Evolutionary conservation across 1,284 basidiomycete species (phyloP).

Genomic region (Wallemia hederae): DNA sequence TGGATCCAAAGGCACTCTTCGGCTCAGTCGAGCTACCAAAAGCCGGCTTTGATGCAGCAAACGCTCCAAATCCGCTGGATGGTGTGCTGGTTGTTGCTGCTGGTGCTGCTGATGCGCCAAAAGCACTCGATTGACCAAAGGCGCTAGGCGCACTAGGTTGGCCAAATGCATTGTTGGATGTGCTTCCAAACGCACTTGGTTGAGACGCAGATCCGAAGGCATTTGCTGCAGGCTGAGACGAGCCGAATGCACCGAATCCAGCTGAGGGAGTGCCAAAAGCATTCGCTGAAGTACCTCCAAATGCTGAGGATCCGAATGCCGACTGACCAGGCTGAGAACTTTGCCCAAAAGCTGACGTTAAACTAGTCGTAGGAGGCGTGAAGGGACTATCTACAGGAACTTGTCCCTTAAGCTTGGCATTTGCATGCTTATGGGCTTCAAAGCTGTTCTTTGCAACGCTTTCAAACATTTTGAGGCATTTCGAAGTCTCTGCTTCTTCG

Average conservation of each 20-base stretch:
- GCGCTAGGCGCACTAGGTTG: neutral
- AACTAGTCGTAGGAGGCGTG: neutral
- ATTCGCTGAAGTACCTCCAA: slow-evolving; percentile 3
- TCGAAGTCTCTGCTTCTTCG: neutral
- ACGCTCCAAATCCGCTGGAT: slow-evolving; percentile 6
- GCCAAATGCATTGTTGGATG: no score
- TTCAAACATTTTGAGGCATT: neutral
- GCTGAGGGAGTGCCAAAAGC: neutral
- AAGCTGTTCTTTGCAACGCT: neutral
- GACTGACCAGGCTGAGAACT: slow-evolving; percentile 2
- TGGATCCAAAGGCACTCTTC: slow-evolving; percentile 5
- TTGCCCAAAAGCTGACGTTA: neutral
- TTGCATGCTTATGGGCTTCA: neutral
- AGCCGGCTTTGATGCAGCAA: slow-evolving; percentile 7
- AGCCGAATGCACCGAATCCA: slow-evolving; percentile 3
- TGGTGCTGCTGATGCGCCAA: slow-evolving; percentile 6
- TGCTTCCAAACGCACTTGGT: slow-evolving; percentile 10
- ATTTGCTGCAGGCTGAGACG: neutral
- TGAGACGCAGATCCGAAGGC: slow-evolving; percentile 3
- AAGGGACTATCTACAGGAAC: neutral
- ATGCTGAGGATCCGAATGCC: slow-evolving; percentile 8
- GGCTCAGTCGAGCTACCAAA: slow-evolving; percentile 7
- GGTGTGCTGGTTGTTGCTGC: slow-evolving; percentile 6
- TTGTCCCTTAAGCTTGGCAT: neutral
- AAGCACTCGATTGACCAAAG: neutral